Conservation (phyloP, 768 basidiomycete species). For the Clitopilus hobsonii region DNA sequence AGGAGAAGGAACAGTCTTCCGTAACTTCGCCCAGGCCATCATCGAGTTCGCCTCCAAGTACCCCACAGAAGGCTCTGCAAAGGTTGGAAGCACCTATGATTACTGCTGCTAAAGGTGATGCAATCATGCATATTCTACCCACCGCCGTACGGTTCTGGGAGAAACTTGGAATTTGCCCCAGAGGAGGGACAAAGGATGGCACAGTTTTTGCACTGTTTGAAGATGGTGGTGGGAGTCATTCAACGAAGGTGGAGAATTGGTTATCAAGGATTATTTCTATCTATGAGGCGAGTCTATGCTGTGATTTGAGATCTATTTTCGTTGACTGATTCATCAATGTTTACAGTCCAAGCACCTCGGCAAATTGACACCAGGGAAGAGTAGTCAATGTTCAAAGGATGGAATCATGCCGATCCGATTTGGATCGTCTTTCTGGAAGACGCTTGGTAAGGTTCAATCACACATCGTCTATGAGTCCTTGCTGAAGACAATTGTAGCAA, state of each 20-base stretch:
- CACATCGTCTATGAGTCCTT: not conserved
- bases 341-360: slow-evolving; percentile 61
- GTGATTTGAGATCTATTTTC: not conserved
- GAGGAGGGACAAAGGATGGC: slow-evolving; percentile 67
- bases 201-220: slow-evolving; percentile 68
- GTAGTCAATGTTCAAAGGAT: slow-evolving; percentile 38
- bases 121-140: slow-evolving; percentile 64
- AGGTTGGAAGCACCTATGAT: slow-evolving; percentile 44
- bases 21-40: too few species aligned
- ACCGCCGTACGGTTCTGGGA: slow-evolving; percentile 81
- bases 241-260: slow-evolving; percentile 53
- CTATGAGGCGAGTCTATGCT: slow-evolving; percentile 63
- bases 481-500: slow-evolving; percentile 27
- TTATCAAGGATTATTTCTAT: slow-evolving; percentile 42
- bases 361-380: slow-evolving; percentile 46
- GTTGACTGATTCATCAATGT: slow-evolving; percentile 10
- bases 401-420: slow-evolving; percentile 63
- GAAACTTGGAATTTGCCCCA: slow-evolving; percentile 71
- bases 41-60: not conserved
- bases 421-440: slow-evolving; percentile 66
- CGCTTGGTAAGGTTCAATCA: slow-evolving; percentile 37
- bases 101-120: slow-evolving; percentile 61
- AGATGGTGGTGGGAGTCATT: slow-evolving; percentile 45
- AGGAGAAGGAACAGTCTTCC: too few species aligned
- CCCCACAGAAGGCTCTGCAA: slow-evolving; percentile 4